These are phyloP conservation scores for Byssothecium circinans DNA, from an alignment of 2,329 filamentous ascomycete genomes.

Conservation along the genomic window DNA sequence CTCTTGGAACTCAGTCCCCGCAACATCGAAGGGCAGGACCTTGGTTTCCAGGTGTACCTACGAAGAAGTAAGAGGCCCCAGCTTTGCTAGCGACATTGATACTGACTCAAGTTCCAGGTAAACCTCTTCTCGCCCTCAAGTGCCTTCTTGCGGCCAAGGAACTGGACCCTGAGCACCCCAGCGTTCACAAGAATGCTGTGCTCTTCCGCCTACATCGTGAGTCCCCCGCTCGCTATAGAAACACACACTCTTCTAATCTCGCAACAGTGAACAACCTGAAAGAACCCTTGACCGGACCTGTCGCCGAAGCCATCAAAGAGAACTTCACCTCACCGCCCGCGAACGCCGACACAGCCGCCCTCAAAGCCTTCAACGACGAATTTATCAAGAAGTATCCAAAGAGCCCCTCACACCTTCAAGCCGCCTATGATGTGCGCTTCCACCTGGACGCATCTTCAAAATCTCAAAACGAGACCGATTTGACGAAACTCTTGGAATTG, in stretches of 20 bases:
- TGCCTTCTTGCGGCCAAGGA: constrained; percentile 75
- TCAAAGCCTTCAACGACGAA: constrained; percentile 66
- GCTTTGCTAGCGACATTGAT: neutral
- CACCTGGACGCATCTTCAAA: constrained; percentile 61
- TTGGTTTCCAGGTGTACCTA: constrained; percentile 88
- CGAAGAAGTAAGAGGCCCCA: constrained; percentile 67
- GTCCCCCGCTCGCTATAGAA: constrained; percentile 45
- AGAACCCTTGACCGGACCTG: constrained; percentile 64
- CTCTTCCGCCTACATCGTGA: constrained; percentile 65
- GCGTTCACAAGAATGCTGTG: constrained; percentile 73
- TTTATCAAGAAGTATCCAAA: constrained; percentile 65
- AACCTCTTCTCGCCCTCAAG: constrained; percentile 83
- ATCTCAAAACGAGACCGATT: constrained; percentile 61
- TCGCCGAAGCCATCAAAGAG: constrained; percentile 68
- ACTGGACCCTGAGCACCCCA: constrained; percentile 69
- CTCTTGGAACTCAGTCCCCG: constrained; percentile 81
- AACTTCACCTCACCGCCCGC: constrained; percentile 65
- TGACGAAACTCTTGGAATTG: constrained; percentile 61
- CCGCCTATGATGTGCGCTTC: constrained; percentile 62
- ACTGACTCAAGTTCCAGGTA: constrained; percentile 58
- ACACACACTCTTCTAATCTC: constrained; percentile 9
- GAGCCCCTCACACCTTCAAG: constrained; percentile 64
- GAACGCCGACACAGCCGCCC: constrained; percentile 47
- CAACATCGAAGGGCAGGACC: constrained; percentile 77
- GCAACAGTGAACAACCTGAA: constrained; percentile 30